A percentile compares a stretch with the other conserved stretches of the same genome.
phyloP scores from a whole-genome alignment of 2,329 filamentous ascomycete genomes.

The Aureobasidium sp. region DNA sequence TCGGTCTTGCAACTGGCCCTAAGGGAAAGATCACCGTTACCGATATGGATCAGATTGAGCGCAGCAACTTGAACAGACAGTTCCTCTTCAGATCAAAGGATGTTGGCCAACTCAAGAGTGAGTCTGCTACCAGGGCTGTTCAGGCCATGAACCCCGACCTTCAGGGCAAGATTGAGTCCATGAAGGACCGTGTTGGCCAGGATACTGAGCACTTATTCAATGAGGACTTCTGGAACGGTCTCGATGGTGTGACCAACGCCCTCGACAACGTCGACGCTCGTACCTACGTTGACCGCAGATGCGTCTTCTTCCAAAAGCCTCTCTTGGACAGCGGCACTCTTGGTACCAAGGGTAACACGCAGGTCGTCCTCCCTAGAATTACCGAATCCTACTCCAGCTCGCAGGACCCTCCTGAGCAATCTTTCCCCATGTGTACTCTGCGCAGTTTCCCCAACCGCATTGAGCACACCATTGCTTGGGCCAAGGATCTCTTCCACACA shows the following conservation, averaged over 20 bases:
- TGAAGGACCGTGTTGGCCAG: constrained; percentile 82
- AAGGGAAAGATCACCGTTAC: constrained; percentile 87
- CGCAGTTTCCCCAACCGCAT: constrained; percentile 97
- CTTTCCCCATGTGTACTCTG: constrained; percentile 97
- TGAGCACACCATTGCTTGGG: constrained; percentile 98
- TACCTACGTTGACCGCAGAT: constrained; percentile 91
- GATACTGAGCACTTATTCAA: constrained; percentile 95
- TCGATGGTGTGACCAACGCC: constrained; percentile 94
- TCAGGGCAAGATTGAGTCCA: constrained; percentile 71
- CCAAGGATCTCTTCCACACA: constrained; percentile 89
- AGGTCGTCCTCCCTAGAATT: constrained; percentile 82
- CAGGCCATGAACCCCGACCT: constrained; percentile 94
- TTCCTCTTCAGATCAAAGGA: constrained; percentile 92
- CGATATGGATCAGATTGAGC: constrained; percentile 98
- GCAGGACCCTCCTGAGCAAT: constrained; percentile 95
- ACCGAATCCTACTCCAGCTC: constrained; percentile 98
- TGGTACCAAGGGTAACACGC: constrained; percentile 98
- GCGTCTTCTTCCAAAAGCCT: constrained; percentile 97
- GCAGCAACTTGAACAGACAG: constrained; percentile 95
- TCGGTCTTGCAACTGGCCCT: constrained; percentile 82
- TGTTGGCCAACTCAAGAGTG: constrained; percentile 94
- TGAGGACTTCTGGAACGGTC: constrained; percentile 77
- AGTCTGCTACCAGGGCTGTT: constrained; percentile 83
- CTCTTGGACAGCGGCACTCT: constrained; percentile 93
- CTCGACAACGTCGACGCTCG: constrained; percentile 95